Percentiles rank a stretch among this genome's conserved stretches.
Evolutionary conservation across 2,329 filamentous ascomycete genomes (phyloP).

Genomic region (Eutypella sp.): DNA sequence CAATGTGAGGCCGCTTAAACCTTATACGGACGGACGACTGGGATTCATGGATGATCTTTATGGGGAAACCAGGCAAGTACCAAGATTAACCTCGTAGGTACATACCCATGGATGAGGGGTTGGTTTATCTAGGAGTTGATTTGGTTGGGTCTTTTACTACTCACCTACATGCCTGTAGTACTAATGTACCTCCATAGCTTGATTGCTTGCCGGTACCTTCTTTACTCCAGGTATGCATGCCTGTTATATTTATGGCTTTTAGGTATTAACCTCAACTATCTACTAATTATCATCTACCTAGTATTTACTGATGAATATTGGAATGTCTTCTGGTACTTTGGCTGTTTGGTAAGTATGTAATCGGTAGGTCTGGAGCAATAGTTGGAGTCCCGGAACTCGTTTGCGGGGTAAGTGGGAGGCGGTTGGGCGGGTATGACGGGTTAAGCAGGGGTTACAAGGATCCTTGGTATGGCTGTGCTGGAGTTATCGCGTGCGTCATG

Average conservation of each 20-base stretch:
- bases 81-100: too few species aligned
- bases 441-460: neutral
- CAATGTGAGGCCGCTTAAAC: neutral
- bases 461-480: neutral
- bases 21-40: neutral
- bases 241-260: too few species aligned
- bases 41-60: neutral
- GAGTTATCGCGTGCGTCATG: neutral
- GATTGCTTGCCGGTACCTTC: too few species aligned
- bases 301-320: too few species aligned
- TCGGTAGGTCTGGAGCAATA: too few species aligned
- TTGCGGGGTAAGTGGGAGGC: slow-evolving; percentile 1
- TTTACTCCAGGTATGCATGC: neutral
- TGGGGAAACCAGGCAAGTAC: neutral
- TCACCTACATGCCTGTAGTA: too few species aligned
- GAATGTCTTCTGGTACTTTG: too few species aligned
- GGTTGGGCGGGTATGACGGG: neutral
- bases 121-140: neutral
- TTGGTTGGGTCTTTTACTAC: too few species aligned
- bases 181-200: too few species aligned
- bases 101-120: too few species aligned
- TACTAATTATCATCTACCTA: too few species aligned
- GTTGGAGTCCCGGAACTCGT: neutral
- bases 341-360: neutral
- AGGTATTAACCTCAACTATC: too few species aligned